Percentiles rank a stretch among this genome's conserved stretches.
Conservation (phyloP, 306 rosid genomes). For the Crataegus laevigata region DNA sequence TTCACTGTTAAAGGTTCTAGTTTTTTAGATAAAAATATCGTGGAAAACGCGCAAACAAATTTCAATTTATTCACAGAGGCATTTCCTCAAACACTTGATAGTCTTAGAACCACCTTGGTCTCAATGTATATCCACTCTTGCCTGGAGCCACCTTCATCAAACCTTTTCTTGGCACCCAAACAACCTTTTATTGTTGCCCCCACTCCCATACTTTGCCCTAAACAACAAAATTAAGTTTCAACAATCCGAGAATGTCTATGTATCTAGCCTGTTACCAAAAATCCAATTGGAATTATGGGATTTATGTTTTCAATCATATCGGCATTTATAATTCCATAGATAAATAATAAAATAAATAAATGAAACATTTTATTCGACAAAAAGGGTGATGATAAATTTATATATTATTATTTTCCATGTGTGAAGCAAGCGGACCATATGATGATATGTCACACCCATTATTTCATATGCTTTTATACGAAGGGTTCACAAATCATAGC, state of each 20-base stretch:
- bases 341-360: not conserved
- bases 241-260: not conserved
- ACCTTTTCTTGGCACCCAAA: not conserved
- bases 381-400: not conserved
- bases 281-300: too few species aligned
- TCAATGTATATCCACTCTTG: too few species aligned
- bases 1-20: too few species aligned
- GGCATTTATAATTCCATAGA: not conserved
- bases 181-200: not conserved
- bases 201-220: not conserved
- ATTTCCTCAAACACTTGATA: too few species aligned
- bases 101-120: too few species aligned
- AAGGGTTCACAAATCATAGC: not conserved
- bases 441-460: not conserved
- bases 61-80: too few species aligned
- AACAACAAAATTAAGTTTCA: not conserved
- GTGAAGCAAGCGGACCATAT: not conserved
- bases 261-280: not conserved
- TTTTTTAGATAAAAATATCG: too few species aligned
- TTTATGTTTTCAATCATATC: not conserved
- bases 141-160: not conserved
- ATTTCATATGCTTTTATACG: not conserved
- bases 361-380: not conserved
- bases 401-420: not conserved
- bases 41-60: too few species aligned